These are phyloP conservation scores for Bolboschoenus planiculmis DNA, from an alignment of 176 grass and related monocot genomes.

Conservation along the genomic window DNA sequence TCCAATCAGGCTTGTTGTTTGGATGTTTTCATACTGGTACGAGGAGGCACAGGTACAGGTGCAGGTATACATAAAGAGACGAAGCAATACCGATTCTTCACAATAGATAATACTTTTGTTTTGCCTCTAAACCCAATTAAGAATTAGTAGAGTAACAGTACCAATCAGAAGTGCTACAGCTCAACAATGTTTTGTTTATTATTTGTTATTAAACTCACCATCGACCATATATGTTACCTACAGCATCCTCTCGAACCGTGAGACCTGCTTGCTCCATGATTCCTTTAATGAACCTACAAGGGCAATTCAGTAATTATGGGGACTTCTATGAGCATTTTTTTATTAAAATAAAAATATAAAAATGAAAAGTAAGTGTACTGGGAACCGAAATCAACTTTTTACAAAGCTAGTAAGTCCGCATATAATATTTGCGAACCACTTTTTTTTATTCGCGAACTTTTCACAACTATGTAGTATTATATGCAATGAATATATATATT, in stretches of 20 bases:
- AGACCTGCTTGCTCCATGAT: constrained; percentile 68
- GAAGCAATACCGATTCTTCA: background rate
- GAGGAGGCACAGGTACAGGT: background rate
- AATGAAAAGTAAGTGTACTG: too few relatives aligned
- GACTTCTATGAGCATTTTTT: too few relatives aligned
- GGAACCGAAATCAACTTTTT: too few relatives aligned
- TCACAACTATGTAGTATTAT: too few relatives aligned
- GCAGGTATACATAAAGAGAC: background rate
- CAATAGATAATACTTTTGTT: background rate
- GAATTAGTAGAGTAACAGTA: background rate
- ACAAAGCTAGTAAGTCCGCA: too few relatives aligned
- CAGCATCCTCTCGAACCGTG: constrained; percentile 56
- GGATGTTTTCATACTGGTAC: background rate
- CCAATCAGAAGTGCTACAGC: background rate
- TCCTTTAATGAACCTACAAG: constrained; percentile 65
- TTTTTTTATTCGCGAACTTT: too few relatives aligned
- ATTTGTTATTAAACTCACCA: constrained; percentile 46
- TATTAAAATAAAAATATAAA: too few relatives aligned
- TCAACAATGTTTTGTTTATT: background rate
- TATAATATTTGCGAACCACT: too few relatives aligned
- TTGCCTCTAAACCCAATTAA: background rate
- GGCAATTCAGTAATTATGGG: constrained; percentile 5
- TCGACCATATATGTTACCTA: constrained; percentile 91
- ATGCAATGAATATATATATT: too few relatives aligned
- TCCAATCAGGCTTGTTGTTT: background rate